Percentiles rank a stretch among this genome's conserved stretches.
Evolutionary conservation across 495 filamentous ascomycete genomes (phyloP).

Genomic region (Penicillium atrosanguineum): DNA sequence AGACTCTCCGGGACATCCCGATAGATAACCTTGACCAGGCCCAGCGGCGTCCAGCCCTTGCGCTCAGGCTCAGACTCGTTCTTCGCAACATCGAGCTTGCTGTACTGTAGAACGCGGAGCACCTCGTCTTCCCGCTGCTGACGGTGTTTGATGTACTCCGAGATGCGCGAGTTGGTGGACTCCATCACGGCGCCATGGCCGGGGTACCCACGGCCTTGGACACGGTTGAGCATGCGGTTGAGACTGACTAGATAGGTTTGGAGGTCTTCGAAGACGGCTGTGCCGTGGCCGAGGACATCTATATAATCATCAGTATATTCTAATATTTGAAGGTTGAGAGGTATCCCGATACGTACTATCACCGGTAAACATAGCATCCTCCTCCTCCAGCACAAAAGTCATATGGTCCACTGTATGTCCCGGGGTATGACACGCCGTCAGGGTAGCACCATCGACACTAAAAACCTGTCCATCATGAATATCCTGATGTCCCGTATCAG

Average conservation of each 20-base stretch:
- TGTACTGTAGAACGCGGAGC: conserved; percentile 57
- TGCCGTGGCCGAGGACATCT: conserved; percentile 89
- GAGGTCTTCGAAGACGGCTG: conserved; percentile 87
- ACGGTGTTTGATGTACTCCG: conserved; percentile 81
- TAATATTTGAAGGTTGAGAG: background rate
- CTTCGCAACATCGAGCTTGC: conserved; percentile 30
- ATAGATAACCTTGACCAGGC: conserved; percentile 85
- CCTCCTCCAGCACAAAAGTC: conserved; percentile 65
- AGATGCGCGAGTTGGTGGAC: conserved; percentile 61
- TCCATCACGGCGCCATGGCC: conserved; percentile 79
- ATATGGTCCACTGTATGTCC: conserved; percentile 90
- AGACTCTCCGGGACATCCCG: conserved; percentile 71
- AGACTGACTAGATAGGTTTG: conserved; percentile 69
- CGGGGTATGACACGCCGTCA: conserved; percentile 74
- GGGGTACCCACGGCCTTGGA: conserved; percentile 74
- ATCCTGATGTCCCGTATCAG: conserved; percentile 32
- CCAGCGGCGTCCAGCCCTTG: conserved; percentile 62
- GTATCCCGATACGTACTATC: conserved; percentile 55
- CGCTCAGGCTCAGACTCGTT: conserved; percentile 35
- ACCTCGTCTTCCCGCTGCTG: conserved; percentile 79
- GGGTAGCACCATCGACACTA: conserved; percentile 67
- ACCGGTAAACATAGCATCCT: conserved; percentile 86
- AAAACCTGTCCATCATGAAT: conserved; percentile 76
- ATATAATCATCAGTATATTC: background rate
- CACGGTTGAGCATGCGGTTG: conserved; percentile 63